Evolutionary conservation across 1,139 yeast genomes (phyloP).

Genomic region (Suhomyces wounanorum): DNA sequence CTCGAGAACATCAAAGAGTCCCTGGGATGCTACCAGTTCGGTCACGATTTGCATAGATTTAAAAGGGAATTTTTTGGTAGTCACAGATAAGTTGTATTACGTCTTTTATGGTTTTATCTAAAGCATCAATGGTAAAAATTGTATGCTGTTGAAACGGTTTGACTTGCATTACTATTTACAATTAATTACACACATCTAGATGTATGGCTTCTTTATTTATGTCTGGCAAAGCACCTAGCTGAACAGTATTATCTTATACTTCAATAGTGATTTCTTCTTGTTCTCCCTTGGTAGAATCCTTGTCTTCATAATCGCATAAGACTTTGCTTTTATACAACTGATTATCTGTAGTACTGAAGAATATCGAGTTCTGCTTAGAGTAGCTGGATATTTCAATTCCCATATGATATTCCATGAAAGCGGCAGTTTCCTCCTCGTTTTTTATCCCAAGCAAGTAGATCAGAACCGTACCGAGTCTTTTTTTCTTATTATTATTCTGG

Average conservation of each 20-base stretch:
- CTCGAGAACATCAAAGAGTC: constrained; percentile 50
- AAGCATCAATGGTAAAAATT: background rate
- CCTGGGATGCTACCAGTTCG: constrained; percentile 35
- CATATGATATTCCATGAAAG: constrained; percentile 23
- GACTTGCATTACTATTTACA: background rate
- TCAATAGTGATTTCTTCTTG: constrained; percentile 14
- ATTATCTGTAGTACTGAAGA: constrained; percentile 15
- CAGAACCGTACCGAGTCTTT: constrained; percentile 36
- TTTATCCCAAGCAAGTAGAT: constrained; percentile 31
- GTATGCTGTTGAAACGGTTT: background rate
- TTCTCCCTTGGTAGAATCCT: background rate
- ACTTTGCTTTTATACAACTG: constrained; percentile 20
- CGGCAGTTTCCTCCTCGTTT: constrained; percentile 7
- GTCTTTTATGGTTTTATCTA: background rate
- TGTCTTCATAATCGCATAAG: constrained; percentile 10
- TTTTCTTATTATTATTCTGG: constrained; percentile 20
- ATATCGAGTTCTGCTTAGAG: constrained; percentile 11
- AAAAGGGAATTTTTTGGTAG: constrained; percentile 6
- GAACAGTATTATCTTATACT: background rate
- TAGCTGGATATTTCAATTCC: constrained; percentile 33
- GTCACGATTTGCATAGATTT: constrained; percentile 20
- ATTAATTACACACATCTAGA: background rate
- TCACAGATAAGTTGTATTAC: background rate
- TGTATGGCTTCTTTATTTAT: too few species aligned
- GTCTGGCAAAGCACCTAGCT: too few species aligned